These are phyloP conservation scores for Suillus paluster DNA, from an alignment of 768 basidiomycete genomes.

Conservation along the genomic window DNA sequence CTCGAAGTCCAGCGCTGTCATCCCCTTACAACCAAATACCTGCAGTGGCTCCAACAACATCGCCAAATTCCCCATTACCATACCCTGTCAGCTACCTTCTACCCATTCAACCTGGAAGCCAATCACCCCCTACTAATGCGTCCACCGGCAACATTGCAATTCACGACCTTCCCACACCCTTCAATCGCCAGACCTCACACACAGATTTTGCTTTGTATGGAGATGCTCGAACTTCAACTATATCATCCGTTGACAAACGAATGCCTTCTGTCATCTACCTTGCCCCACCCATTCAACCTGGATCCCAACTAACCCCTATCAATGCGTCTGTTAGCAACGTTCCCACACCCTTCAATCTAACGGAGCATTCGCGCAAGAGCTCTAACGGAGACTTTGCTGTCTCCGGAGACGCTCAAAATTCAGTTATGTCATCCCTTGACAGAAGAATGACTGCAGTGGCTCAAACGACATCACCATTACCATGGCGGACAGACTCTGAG, in stretches of 20 bases:
- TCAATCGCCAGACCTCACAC: slow-evolving; percentile 15
- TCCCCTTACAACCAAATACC: not conserved
- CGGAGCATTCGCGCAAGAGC: too few species aligned
- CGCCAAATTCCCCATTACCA: slow-evolving; percentile 39
- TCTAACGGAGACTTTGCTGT: too few species aligned
- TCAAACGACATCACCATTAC: too few species aligned
- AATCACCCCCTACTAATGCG: slow-evolving; percentile 1
- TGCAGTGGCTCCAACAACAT: not conserved
- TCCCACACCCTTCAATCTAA: too few species aligned
- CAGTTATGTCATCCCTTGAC: too few species aligned
- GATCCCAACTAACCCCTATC: too few species aligned
- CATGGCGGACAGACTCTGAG: slow-evolving; percentile 26
- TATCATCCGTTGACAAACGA: slow-evolving; percentile 46
- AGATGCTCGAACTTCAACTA: slow-evolving; percentile 23
- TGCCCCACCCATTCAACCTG: too few species aligned
- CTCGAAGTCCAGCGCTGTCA: too few species aligned
- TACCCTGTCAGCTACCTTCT: slow-evolving; percentile 24
- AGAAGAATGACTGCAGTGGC: too few species aligned
- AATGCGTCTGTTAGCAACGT: too few species aligned
- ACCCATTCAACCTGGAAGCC: slow-evolving; percentile 10
- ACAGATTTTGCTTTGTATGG: slow-evolving; percentile 17
- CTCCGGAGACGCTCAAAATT: too few species aligned
- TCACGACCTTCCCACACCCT: not conserved
- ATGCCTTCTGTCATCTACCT: too few species aligned
- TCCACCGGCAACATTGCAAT: slow-evolving; percentile 7